Evolutionary conservation across 805 yeast species (phyloP), one percentile per base, ranked within the genome.

Genomic region (Kuraishia hungarica): DNA sequence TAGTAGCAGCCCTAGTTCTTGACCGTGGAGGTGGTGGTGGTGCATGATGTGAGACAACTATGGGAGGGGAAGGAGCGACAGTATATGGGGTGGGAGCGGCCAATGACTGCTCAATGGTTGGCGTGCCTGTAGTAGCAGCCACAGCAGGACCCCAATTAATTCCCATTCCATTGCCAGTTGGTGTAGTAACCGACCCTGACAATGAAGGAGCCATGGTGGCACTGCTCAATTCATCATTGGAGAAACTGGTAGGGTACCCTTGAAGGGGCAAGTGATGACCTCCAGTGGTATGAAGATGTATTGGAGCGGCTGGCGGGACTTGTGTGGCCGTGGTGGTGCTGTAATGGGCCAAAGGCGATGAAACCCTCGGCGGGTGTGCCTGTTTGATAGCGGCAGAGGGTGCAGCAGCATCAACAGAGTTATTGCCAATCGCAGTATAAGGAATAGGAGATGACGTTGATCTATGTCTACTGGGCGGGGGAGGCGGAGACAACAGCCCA

Each of bases 251-350:
- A 22, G 56, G 51, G 52, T 24, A 54, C 1, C 55, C 62, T 0
- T 61, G 57, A 3, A 66, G 54, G 10, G 66, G 56, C 54, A n/a
- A n/a, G n/a, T 61, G 64, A 39, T 66, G 49, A 55, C 22, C 51
- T 61, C 49, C 43, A 62, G 48, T 48, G 67, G 59, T 6, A 17
- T 35, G 43, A 17, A 15, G 3, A 15, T 47, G 22, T 10, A 23
- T n/a, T n/a, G n/a, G 21, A 50, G 67, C 59, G 50, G 69, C 61
- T 49, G 67, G 58, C 3, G 73, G 72, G 47, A 72, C 68, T 48
- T n/a, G n/a, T n/a, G n/a, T n/a, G n/a, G 65, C 53, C 23, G 61
- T 58, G 1, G 62, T 57, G 21, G 21, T 58, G 52, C 35, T 61
- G 19, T 57, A 13, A 8, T 58, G 52, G 1, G 63, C 55, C 22